Evolutionary conservation across 768 basidiomycete species (phyloP), one percentile per base, ranked within the genome.

Genomic region (Tylopilus rubrobrunneus): DNA sequence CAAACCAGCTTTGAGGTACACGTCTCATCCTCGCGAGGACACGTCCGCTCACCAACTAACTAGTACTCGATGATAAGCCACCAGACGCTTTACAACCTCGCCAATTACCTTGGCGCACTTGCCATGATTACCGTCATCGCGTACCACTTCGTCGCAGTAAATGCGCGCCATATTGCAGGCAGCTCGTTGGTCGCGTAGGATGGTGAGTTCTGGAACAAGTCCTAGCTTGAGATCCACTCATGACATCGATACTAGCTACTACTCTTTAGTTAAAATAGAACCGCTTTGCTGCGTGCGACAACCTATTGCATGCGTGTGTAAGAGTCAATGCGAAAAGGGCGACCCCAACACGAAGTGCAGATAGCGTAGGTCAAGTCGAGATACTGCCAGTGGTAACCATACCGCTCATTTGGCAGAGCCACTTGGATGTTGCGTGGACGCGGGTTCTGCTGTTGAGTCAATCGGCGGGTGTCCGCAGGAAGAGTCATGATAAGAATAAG

Each of bases 61-160:
- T 48, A 40, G 42, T 7, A 31, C 31, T 2, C 28, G 39, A 94
- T 92, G 90, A 94, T 96, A 34, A 83, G 79, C 49, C 84, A 92
- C 71, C 73, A 81, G 56, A 91, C 90, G 7, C 78, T 96, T 34
- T 89, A 90, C 71, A 78, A 80, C 51, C 78, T 96, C 49, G 87
- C 92, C 54, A 94, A 92, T 71, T 75, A 82, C 28, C 83, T 95
- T 17, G 94, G 94, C 36, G 76, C 85, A 36, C 75, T 90, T 49
- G 89, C 95, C 28, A 92, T 98, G 86, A 63, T 92, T 60, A 85
- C 89, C 6, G 87, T 94, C 51, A 86, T 98, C 50, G 81, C 83
- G 45, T 97, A 95, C 71, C 95, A 98, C 74, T 82, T 96, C 63
- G 75, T 98, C 48, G 86, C 90, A 33, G 91, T 96, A 56, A 95